These are phyloP conservation scores for Kwoniella shivajii DNA, from an alignment of 1,284 basidiomycete species.

Conservation along the genomic window DNA sequence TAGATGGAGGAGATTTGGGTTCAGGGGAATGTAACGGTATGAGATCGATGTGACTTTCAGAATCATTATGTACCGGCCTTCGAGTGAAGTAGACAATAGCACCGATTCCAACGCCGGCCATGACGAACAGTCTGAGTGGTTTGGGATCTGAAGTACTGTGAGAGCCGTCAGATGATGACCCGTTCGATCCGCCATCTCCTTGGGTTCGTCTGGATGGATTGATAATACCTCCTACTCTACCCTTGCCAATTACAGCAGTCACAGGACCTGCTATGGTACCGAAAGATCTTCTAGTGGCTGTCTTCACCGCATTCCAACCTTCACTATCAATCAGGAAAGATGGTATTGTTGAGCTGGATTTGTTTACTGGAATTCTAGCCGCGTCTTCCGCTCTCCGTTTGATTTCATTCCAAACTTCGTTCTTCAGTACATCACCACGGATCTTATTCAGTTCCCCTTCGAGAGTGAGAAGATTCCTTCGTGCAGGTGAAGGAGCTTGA, in stretches of 20 bases:
- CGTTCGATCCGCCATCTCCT: background rate
- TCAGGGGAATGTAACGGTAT: slow-evolving; percentile 20
- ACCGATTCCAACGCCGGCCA: slow-evolving; percentile 33
- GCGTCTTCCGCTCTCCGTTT: slow-evolving; percentile 33
- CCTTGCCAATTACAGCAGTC: slow-evolving; percentile 24
- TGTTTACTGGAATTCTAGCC: background rate
- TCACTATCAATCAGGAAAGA: slow-evolving; percentile 25
- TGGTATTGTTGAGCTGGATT: background rate
- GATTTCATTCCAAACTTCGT: slow-evolving; percentile 43
- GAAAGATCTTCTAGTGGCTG: slow-evolving; percentile 30
- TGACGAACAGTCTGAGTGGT: slow-evolving; percentile 28
- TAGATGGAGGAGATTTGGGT: background rate
- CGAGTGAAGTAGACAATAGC: slow-evolving; percentile 28
- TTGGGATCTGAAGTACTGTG: slow-evolving; percentile 7
- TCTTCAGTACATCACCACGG: slow-evolving; percentile 58
- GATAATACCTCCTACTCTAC: slow-evolving; percentile 7
- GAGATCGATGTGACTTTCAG: slow-evolving; percentile 15
- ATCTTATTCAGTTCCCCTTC: slow-evolving; percentile 63
- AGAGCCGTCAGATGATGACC: background rate
- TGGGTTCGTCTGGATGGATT: slow-evolving; percentile 1
- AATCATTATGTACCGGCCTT: slow-evolving; percentile 33
- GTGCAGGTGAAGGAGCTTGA: slow-evolving; percentile 71
- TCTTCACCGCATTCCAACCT: slow-evolving; percentile 26
- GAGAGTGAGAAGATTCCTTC: slow-evolving; percentile 63
- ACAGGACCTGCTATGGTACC: slow-evolving; percentile 33